Percentiles rank a stretch among this genome's conserved stretches.
phyloP scores from a whole-genome alignment of 768 basidiomycete genomes.

The Auricularia heimuer region DNA sequence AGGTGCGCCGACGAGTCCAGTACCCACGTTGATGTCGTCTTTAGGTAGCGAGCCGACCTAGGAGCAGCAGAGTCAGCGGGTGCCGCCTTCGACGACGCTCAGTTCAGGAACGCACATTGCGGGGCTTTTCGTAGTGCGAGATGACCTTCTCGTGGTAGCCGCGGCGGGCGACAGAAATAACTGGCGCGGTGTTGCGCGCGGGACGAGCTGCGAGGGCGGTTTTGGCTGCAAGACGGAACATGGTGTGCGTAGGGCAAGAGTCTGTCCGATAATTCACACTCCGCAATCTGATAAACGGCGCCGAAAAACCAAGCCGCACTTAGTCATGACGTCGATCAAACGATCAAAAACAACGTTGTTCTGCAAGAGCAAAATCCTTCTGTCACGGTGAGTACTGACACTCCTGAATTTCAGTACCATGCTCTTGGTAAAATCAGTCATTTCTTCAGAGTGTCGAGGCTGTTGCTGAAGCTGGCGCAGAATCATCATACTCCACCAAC shows the following conservation, averaged over 20 bases:
- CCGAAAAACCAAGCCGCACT: too few relatives aligned
- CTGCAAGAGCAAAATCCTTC: too few relatives aligned
- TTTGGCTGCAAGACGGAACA: neutral
- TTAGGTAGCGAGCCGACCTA: slow-evolving; percentile 97
- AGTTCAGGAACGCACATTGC: slow-evolving; percentile 60
- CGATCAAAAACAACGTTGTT: too few relatives aligned
- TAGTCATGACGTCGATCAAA: too few relatives aligned
- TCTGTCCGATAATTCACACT: too few relatives aligned
- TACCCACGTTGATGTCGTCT: slow-evolving; percentile 84
- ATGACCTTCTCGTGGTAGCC: slow-evolving; percentile 95
- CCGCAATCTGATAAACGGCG: neutral
- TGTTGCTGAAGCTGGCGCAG: too few relatives aligned
- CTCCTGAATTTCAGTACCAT: too few relatives aligned
- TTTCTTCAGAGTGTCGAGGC: too few relatives aligned
- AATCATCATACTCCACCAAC: too few relatives aligned
- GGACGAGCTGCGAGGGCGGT: neutral
- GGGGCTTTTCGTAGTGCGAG: slow-evolving; percentile 93
- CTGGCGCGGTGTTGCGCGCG: neutral
- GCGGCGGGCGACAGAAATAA: slow-evolving; percentile 28
- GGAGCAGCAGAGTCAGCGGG: slow-evolving; percentile 16
- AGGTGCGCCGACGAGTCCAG: slow-evolving; percentile 95
- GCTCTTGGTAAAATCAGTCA: too few relatives aligned
- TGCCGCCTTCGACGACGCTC: slow-evolving; percentile 16
- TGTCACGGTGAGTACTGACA: too few relatives aligned
- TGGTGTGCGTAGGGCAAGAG: neutral